These are phyloP conservation scores for Macrotyloma uniflorum DNA, from an alignment of 306 rosid genomes.

Conservation along the genomic window DNA sequence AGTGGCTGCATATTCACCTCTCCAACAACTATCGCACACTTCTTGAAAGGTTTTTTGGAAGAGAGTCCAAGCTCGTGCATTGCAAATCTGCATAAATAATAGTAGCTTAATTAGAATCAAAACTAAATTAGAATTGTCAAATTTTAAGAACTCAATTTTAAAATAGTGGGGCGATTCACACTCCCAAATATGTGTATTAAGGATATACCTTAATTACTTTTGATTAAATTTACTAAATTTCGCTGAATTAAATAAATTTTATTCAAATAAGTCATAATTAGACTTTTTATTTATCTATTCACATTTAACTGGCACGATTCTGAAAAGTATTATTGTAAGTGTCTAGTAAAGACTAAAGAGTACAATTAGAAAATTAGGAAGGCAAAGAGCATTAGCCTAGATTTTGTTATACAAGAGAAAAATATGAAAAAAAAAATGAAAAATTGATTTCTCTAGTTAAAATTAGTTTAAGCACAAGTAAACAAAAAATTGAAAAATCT, in stretches of 20 bases:
- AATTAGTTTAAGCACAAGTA: too few relatives aligned
- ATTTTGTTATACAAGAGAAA: too few relatives aligned
- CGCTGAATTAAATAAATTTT: too few relatives aligned
- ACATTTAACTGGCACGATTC: too few relatives aligned
- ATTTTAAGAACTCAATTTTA: conserved; percentile 29
- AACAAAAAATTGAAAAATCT: too few relatives aligned
- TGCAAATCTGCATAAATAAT: conserved; percentile 70
- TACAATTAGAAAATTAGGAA: background rate
- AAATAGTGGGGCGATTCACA: background rate
- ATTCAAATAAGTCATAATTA: too few relatives aligned
- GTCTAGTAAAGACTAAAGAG: background rate
- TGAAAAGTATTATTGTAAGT: too few relatives aligned
- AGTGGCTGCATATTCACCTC: conserved; percentile 61
- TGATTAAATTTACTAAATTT: too few relatives aligned
- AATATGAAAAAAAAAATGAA: too few relatives aligned
- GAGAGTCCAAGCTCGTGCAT: conserved; percentile 96
- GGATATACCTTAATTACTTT: background rate
- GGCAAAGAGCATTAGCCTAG: conserved; percentile 5
- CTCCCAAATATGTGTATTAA: background rate
- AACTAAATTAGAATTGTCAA: conserved; percentile 11
- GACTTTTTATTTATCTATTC: too few relatives aligned
- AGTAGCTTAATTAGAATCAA: conserved; percentile 28
- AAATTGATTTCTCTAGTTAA: too few relatives aligned
- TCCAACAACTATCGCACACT: conserved; percentile 99
- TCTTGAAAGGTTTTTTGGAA: conserved; percentile 88